Evolutionary conservation across 2,329 filamentous ascomycete species (phyloP).

Genomic region (Pezicula radicicola): DNA sequence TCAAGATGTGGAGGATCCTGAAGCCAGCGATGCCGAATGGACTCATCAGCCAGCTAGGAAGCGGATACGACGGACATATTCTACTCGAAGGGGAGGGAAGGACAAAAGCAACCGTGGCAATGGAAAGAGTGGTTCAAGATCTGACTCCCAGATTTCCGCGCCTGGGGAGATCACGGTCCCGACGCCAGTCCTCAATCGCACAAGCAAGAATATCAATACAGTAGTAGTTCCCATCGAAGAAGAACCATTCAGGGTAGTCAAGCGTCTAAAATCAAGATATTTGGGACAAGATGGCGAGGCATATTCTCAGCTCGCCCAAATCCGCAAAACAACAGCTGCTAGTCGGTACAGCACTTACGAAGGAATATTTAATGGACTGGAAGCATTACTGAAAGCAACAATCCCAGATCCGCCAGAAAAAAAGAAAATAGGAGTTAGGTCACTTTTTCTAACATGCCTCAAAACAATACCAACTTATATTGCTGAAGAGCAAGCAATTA

Average conservation of each 20-base stretch:
- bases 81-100: conserved; percentile 11
- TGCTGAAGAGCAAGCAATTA: conserved; percentile 39
- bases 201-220: conserved; percentile 12
- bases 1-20: not conserved
- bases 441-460: conserved; percentile 47
- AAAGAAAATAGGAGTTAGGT: conserved; percentile 29
- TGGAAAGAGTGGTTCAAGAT: not conserved
- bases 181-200: conserved; percentile 27
- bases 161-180: conserved; percentile 27
- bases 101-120: not conserved
- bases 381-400: conserved; percentile 42
- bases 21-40: conserved; percentile 19
- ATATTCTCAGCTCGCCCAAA: conserved; percentile 13
- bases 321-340: conserved; percentile 30
- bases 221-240: not conserved
- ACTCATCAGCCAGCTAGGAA: conserved; percentile 14
- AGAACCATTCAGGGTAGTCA: not conserved
- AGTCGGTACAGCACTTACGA: conserved; percentile 37
- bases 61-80: conserved; percentile 26
- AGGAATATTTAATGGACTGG: conserved; percentile 41
- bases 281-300: conserved; percentile 8
- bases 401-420: conserved; percentile 8
- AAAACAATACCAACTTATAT: conserved; percentile 46
- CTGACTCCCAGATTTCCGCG: conserved; percentile 2
- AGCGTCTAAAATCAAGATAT: conserved; percentile 5